Percentiles rank a stretch among this genome's conserved stretches.
Conservation (phyloP, 2,329 filamentous ascomycete species). For the Trichoderma koningii region DNA sequence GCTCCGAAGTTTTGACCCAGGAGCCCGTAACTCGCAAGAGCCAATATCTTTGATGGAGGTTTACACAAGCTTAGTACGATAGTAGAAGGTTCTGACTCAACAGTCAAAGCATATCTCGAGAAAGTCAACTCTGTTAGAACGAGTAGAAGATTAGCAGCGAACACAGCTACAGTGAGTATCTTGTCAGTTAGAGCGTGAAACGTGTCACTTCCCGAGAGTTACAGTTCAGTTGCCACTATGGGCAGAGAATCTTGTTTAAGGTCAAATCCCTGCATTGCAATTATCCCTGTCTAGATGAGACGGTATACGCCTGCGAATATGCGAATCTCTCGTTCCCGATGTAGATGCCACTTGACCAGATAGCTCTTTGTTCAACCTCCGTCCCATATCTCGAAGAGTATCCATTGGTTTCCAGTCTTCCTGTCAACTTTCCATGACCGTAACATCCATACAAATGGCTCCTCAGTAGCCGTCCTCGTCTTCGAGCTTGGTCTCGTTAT, state of each 20-base stretch:
- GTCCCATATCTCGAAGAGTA: neutral
- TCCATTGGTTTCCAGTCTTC: neutral
- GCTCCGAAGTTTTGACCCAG: neutral
- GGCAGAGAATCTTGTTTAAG: neutral
- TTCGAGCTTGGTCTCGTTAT: neutral
- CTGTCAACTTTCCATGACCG: neutral
- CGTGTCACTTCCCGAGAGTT: neutral
- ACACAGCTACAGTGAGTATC: neutral
- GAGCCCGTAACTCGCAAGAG: neutral
- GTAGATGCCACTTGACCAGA: constrained; percentile 11
- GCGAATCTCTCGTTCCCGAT: neutral
- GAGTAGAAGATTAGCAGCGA: neutral
- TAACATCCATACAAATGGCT: neutral
- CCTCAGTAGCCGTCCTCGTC: neutral
- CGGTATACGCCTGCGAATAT: constrained; percentile 14
- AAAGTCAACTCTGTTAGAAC: no score
- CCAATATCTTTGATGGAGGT: no score
- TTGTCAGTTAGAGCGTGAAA: no score
- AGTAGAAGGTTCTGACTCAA: no score
- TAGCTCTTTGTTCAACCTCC: neutral
- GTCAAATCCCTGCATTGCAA: neutral
- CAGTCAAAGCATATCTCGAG: no score
- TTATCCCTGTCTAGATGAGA: neutral
- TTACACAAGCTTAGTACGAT: neutral
- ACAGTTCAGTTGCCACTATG: neutral